phyloP scores from a whole-genome alignment of 108 stramenopile genomes.

The Poteriospumella lacustris region DNA sequence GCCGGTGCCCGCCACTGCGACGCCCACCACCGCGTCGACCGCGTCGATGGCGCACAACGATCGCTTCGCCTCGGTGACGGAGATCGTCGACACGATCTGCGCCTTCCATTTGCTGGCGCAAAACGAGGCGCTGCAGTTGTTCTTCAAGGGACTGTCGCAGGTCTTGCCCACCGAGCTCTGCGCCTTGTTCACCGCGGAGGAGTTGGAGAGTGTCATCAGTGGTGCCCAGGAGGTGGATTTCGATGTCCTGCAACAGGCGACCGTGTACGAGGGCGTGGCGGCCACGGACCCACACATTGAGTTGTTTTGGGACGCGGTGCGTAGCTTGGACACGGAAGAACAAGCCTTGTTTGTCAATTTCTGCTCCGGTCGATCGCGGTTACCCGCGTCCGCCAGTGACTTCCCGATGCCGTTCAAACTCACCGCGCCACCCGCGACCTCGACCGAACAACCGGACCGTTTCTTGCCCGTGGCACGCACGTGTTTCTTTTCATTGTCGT shows the following conservation, averaged over 20 bases:
- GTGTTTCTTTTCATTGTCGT: constrained; percentile 56
- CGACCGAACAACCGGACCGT: constrained; percentile 47
- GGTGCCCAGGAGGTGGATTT: constrained; percentile 49
- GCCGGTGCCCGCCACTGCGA: no score
- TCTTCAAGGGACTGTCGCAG: constrained; percentile 32
- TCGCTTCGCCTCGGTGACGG: no score
- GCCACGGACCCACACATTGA: constrained; percentile 41
- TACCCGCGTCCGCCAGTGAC: constrained; percentile 45
- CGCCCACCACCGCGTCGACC: no score
- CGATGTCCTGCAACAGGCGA: constrained; percentile 40
- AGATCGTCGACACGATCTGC: background rate
- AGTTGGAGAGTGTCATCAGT: constrained; percentile 49
- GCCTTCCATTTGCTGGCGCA: background rate
- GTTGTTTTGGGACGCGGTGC: constrained; percentile 50
- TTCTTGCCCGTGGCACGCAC: constrained; percentile 59
- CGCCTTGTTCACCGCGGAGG: constrained; percentile 42
- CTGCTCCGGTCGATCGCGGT: constrained; percentile 50
- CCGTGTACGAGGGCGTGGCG: constrained; percentile 48
- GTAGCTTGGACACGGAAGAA: constrained; percentile 39
- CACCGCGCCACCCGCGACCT: constrained; percentile 30
- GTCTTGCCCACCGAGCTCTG: constrained; percentile 46
- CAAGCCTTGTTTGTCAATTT: constrained; percentile 47
- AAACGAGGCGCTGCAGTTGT: background rate
- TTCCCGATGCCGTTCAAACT: constrained; percentile 56
- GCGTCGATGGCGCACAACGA: no score